Conservation (phyloP, 2,329 filamentous ascomycete genomes). For the Alternaria conjuncta region DNA sequence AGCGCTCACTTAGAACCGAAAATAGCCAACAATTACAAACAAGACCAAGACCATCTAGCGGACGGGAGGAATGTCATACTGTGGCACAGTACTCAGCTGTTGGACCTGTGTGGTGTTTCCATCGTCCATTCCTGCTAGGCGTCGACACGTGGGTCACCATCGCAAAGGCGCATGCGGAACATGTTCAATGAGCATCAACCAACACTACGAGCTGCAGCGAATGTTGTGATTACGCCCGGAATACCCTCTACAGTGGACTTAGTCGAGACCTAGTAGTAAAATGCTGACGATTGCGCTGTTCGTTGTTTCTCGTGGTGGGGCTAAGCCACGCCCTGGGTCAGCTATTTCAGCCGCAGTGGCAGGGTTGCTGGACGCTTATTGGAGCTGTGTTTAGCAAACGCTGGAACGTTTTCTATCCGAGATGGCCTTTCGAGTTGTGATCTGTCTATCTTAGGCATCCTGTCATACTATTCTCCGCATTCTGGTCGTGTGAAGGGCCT, state of each 20-base stretch:
- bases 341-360: constrained; percentile 9
- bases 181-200: not conserved
- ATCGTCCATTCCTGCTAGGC: not conserved
- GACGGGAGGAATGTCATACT: not conserved
- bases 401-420: not conserved
- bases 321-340: constrained; percentile 10
- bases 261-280: not conserved
- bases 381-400: not conserved
- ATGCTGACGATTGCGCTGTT: constrained; percentile 1
- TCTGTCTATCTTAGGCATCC: not conserved
- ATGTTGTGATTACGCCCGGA: not conserved
- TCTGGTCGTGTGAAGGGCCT: not conserved
- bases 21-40: constrained; percentile 13
- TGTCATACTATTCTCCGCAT: not conserved
- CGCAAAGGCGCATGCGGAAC: not conserved
- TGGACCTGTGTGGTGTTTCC: not conserved
- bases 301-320: not conserved
- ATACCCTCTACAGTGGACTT: not conserved
- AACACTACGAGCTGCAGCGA: not conserved
- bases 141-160: not conserved
- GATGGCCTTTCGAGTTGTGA: not conserved
- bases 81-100: not conserved
- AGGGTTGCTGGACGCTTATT: constrained; percentile 1
- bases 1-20: constrained; percentile 1
- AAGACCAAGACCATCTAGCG: not conserved